These are phyloP conservation scores for Saccharata proteae DNA, from an alignment of 2,329 filamentous ascomycete species.

Conservation along the genomic window DNA sequence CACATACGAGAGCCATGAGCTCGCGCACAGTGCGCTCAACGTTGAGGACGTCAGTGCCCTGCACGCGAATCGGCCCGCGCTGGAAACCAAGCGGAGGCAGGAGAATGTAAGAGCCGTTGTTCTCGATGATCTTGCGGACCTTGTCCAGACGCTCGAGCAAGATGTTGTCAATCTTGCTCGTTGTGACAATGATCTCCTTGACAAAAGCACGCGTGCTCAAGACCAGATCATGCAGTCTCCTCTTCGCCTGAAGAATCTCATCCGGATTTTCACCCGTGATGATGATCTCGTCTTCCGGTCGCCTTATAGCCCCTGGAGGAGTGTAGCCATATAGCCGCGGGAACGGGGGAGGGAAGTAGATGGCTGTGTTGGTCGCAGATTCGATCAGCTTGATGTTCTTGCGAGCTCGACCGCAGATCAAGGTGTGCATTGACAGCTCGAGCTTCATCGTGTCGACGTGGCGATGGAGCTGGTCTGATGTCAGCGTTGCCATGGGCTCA, in stretches of 20 bases:
- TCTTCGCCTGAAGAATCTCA: conserved; percentile 77
- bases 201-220: conserved; percentile 62
- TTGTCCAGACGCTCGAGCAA: conserved; percentile 85
- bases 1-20: conserved; percentile 81
- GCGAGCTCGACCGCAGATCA: conserved; percentile 83
- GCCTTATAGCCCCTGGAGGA: conserved; percentile 65
- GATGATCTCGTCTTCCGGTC: conserved; percentile 82
- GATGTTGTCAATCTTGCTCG: conserved; percentile 91
- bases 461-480: conserved; percentile 48
- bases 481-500: conserved; percentile 23
- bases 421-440: conserved; percentile 77
- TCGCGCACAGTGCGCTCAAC: conserved; percentile 91
- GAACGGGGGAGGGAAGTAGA: conserved; percentile 95
- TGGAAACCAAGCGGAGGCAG: conserved; percentile 81
- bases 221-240: conserved; percentile 78
- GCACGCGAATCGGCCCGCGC: conserved; percentile 73
- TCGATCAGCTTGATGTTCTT: conserved; percentile 99
- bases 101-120: conserved; percentile 88
- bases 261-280: conserved; percentile 85
- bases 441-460: conserved; percentile 69
- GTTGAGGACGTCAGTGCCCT: conserved; percentile 85
- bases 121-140: conserved; percentile 94
- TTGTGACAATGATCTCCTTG: conserved; percentile 82
- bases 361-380: conserved; percentile 86
- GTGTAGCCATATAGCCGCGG: conserved; percentile 84